Evolutionary conservation across 306 rosid species (phyloP), one percentile per base, ranked within the genome.

Genomic region (Aeschynomene evenia): DNA sequence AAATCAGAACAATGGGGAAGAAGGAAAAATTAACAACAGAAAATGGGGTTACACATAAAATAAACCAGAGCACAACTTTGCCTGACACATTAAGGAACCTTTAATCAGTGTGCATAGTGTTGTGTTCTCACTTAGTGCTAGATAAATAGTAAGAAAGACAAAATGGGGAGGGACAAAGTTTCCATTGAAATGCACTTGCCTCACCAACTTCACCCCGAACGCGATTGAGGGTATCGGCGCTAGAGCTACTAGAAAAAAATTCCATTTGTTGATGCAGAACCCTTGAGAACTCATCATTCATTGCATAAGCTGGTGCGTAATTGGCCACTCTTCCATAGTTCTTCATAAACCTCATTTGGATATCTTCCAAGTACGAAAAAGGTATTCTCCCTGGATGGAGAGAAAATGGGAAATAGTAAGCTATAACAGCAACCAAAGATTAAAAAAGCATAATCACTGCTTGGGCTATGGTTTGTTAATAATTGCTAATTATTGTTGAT

Each of bases 181-280:
- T 59, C 50, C 28, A 12, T 23, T 11, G 19, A 45, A 75, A n/a
- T 67, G 70, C 21, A 89, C 92, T 90, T 87, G 86, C 99, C 99
- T 95, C 99, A 14, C 89, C 81, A 73, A 95, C 99, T 85, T 95
- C 99, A 9, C 96, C 86, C 80, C 96, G 85, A 64, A 91, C 92
- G 43, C 97, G 96, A 69, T 57, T 95, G 72, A 91, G 97, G 28
- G 99, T 84, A 84, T 95, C 99, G 1, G 83, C 92, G 63, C 83
- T 85, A 8, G 95, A 80, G 81, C 82, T 89, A 61, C 97, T 85
- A 43, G 97, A 95, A 79, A 89, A 95, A 40, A 85, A 95, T 76
- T 95, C 99, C 99, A 95, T 95, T 76, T 91, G 99, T 68, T 91
- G 99, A 79, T 95, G 99, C 75, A 95, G 76, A 53, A 95, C 99